These are phyloP conservation scores for Ophiostoma sp. DNA, from an alignment of 2,329 filamentous ascomycete genomes.

Conservation along the genomic window DNA sequence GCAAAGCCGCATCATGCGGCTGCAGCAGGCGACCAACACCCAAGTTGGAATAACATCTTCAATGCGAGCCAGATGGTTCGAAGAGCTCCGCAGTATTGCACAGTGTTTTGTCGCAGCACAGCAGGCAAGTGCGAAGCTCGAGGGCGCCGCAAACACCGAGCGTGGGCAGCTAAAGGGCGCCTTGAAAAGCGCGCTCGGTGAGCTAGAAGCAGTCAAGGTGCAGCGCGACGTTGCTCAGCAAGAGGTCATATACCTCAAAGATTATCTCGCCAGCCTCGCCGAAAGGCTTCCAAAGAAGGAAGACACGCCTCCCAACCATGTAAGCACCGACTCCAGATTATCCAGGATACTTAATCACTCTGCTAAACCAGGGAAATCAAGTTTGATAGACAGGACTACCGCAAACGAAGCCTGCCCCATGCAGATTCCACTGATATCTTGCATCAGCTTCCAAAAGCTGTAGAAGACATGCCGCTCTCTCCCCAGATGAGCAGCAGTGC, in stretches of 20 bases:
- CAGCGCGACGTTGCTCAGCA: slow-evolving; percentile 21
- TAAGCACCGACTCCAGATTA: neutral
- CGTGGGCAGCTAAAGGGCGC: slow-evolving; percentile 23
- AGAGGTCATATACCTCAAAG: slow-evolving; percentile 24
- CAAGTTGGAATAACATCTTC: slow-evolving; percentile 25
- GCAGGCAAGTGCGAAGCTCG: slow-evolving; percentile 24
- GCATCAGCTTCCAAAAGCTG: slow-evolving; percentile 16
- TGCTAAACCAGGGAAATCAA: neutral
- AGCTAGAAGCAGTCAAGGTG: slow-evolving; percentile 18
- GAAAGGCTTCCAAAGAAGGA: neutral
- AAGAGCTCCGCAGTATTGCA: slow-evolving; percentile 25
- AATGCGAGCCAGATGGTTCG: slow-evolving; percentile 24
- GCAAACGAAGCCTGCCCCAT: neutral
- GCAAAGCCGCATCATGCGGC: slow-evolving; percentile 27
- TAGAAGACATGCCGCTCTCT: slow-evolving; percentile 26
- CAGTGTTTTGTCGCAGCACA: slow-evolving; percentile 28
- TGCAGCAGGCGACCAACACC: slow-evolving; percentile 27
- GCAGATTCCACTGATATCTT: neutral
- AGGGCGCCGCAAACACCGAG: slow-evolving; percentile 24
- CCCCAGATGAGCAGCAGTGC: slow-evolving; percentile 14
- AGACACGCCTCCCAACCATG: neutral
- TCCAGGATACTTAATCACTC: neutral
- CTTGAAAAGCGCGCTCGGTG: slow-evolving; percentile 23
- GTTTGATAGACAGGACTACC: neutral
- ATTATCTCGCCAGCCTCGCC: neutral